Conservation (phyloP, 352 stramenopile species). For the Pythium dissimile region DNA sequence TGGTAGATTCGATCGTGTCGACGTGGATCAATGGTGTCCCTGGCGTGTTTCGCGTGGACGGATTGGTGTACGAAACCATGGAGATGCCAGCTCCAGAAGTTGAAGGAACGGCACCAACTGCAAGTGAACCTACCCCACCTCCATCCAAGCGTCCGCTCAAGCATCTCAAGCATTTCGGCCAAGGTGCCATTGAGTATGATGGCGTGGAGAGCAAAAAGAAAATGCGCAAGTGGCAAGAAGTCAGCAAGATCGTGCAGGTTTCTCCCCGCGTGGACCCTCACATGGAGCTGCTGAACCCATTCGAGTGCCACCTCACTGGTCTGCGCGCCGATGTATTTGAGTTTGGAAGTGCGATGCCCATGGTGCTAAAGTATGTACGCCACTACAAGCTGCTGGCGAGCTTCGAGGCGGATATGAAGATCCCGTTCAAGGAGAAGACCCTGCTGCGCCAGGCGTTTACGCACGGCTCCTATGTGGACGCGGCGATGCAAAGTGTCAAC, state of each 20-base stretch:
- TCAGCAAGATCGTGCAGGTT: slow-evolving; percentile 56
- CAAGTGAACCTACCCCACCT: not conserved
- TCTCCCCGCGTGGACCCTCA: slow-evolving; percentile 55
- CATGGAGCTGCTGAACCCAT: slow-evolving; percentile 35
- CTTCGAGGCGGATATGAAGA: slow-evolving; percentile 59
- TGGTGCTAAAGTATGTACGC: slow-evolving; percentile 82
- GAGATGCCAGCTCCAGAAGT: not conserved
- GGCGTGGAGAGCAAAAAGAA: slow-evolving; percentile 66
- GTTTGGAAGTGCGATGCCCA: slow-evolving; percentile 76
- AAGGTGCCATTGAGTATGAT: slow-evolving; percentile 60
- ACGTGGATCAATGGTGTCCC: slow-evolving; percentile 67
- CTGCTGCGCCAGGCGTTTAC: slow-evolving; percentile 83
- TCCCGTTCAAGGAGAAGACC: slow-evolving; percentile 71
- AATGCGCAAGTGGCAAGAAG: slow-evolving; percentile 39
- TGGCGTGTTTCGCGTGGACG: slow-evolving; percentile 59
- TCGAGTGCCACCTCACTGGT: slow-evolving; percentile 68
- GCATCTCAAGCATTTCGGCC: slow-evolving; percentile 43
- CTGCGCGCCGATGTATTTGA: slow-evolving; percentile 81
- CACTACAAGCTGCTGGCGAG: slow-evolving; percentile 64
- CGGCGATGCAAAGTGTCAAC: slow-evolving; percentile 84
- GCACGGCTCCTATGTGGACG: slow-evolving; percentile 78
- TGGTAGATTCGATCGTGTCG: slow-evolving; percentile 72
- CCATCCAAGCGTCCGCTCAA: slow-evolving; percentile 13
- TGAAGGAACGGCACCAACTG: no score
- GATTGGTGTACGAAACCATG: slow-evolving; percentile 29